Conservation (phyloP, 2,329 filamentous ascomycete genomes). For the Cercospora citrullina region DNA sequence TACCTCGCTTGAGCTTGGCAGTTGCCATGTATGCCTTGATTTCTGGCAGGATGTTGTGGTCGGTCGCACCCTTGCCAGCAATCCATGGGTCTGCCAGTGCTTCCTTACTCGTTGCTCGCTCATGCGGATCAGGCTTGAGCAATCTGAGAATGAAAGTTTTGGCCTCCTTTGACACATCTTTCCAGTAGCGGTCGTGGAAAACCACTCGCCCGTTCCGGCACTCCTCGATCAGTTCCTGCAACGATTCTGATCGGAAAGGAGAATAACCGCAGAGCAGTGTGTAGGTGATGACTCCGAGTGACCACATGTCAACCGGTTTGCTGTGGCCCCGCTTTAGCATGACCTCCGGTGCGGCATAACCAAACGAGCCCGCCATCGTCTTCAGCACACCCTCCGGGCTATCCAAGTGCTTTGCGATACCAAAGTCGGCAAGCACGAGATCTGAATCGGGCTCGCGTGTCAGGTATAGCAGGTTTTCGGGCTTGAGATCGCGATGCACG, state of each 20-base stretch:
- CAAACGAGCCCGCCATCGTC: constrained; percentile 98
- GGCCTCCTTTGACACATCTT: constrained; percentile 90
- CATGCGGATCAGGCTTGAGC: constrained; percentile 73
- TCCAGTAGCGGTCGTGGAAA: constrained; percentile 98
- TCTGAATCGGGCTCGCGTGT: constrained; percentile 75
- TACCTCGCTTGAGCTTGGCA: constrained; percentile 85
- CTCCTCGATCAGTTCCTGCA: constrained; percentile 91
- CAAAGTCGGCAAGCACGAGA: constrained; percentile 93
- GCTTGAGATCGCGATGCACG: constrained; percentile 96
- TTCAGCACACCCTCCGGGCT: constrained; percentile 87
- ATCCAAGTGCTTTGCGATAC: constrained; percentile 97
- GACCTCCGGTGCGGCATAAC: constrained; percentile 95
- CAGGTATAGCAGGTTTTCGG: constrained; percentile 94
- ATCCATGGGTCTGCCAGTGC: constrained; percentile 62
- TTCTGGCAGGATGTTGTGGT: constrained; percentile 96
- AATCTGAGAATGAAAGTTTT: constrained; percentile 89
- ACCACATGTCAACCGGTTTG: constrained; percentile 99
- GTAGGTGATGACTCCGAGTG: constrained; percentile 96
- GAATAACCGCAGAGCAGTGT: constrained; percentile 97
- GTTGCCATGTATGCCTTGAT: constrained; percentile 92
- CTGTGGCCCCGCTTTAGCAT: constrained; percentile 98
- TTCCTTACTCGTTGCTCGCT: constrained; percentile 67
- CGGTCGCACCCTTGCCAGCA: constrained; percentile 83
- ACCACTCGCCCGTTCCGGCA: constrained; percentile 80
- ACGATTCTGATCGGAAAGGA: constrained; percentile 91